phyloP scores from a whole-genome alignment of 371 early-diverging fungal genomes.

The Lichtheimia ramosa region DNA sequence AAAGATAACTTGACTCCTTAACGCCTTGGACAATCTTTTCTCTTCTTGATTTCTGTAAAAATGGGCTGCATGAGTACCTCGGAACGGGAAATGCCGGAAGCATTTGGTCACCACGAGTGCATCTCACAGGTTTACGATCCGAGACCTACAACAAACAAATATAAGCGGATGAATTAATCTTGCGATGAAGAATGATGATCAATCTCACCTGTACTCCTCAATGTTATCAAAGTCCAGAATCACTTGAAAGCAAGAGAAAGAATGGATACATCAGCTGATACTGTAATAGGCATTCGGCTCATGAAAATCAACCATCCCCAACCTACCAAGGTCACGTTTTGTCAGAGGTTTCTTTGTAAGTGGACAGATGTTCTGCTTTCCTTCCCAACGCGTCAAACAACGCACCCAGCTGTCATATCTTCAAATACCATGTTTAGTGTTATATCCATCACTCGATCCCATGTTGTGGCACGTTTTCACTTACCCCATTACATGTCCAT shows the following conservation, averaged over 20 bases:
- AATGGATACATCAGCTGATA: no score
- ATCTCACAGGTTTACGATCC: constrained; percentile 7
- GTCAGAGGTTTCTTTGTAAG: constrained; percentile 90
- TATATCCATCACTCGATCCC: background rate
- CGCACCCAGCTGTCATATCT: constrained; percentile 90
- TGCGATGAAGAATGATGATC: background rate
- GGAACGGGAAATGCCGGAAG: constrained; percentile 9
- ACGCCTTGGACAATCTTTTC: no score
- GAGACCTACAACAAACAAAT: constrained; percentile 3
- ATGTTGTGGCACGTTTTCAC: background rate
- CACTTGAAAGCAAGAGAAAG: constrained; percentile 38
- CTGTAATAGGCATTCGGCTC: no score
- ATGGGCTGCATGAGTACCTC: background rate
- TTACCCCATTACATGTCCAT: constrained; percentile 92
- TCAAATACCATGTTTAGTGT: background rate
- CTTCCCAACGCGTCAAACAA: constrained; percentile 79
- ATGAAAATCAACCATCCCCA: no score
- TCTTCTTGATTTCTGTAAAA: no score
- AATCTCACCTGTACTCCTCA: constrained; percentile 66
- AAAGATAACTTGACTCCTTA: no score
- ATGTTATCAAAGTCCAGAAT: constrained; percentile 84
- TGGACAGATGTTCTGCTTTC: constrained; percentile 87
- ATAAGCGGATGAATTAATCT: background rate
- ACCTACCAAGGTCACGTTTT: constrained; percentile 78
- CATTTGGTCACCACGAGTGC: no score